Base-by-base conservation (phyloP, 2,329 filamentous ascomycete genomes). In the Diplodia scrobiculata region DNA sequence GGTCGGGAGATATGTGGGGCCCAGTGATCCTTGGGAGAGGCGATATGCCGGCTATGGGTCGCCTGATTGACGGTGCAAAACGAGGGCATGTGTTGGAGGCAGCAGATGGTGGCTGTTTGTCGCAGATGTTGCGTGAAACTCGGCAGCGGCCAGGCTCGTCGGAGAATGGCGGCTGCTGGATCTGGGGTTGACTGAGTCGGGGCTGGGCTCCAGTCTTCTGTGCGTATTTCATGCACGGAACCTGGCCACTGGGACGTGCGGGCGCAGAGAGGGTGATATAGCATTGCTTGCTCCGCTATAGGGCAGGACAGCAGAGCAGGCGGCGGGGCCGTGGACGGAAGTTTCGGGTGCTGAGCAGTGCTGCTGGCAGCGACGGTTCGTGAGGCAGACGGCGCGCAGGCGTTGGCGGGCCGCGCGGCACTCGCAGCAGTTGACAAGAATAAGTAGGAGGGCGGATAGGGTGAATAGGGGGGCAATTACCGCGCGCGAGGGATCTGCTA, bases 131-230 rank as follows among this genome's bases (percentile, higher is more conserved):
- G 36, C 5, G 54, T 29, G 54, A 27, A 45, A 27, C 36, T 27
- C 36, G 17, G 7, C 11, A 14, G 32, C 52, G n/a, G 21, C 54
- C 36, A 29, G 41, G 36, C 36, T 58, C n/a, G 52, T 54, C 50
- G 50, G 50, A 52, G 50, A 52, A 52, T 52, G 50, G 50, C 13
- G 29, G n/a, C 29, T 36, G 52, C 55, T 21, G 55, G 38, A 59
- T 59, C 58, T 62, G 45, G 58, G 58, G 58, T 34, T 36, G 58
- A 36, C 41, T 62, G 58, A 62, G 45, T 62, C 58, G 58, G 21
- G 21, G 21, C 21, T 25, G 21, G 21, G 21, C 21, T 25, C 21
- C 21, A 25, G 41, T 5, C 41, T 41, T 25, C 25, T 3, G 25
- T 50, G 14, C 41, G 10, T n/a, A 25, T 21, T 50, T 25, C 29